Conservation (phyloP, 2,329 filamentous ascomycete genomes). For the Spiromastix sp. region DNA sequence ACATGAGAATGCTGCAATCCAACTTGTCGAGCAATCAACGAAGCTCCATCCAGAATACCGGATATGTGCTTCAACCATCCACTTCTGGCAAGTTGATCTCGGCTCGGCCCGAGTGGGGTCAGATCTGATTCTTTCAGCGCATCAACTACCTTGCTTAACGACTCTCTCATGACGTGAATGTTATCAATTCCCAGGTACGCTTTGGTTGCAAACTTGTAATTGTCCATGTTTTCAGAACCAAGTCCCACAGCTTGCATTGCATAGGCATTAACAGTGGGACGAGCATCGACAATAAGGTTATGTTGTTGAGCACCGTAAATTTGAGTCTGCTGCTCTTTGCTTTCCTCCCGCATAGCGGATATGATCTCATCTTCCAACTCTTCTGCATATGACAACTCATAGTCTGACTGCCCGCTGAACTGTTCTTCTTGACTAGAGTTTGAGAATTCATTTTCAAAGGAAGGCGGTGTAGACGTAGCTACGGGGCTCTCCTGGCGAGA, state of each 20-base stretch:
- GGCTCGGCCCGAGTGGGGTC: slow-evolving; percentile 68
- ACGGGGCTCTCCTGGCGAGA: slow-evolving; percentile 40
- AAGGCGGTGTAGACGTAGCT: slow-evolving; percentile 27
- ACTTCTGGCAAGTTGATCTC: slow-evolving; percentile 70
- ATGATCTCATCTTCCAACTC: slow-evolving; percentile 60
- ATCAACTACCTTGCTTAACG: slow-evolving; percentile 76
- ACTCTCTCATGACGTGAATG: slow-evolving; percentile 95
- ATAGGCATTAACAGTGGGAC: slow-evolving; percentile 86
- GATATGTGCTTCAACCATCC: slow-evolving; percentile 86
- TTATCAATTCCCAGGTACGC: slow-evolving; percentile 94
- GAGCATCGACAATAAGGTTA: slow-evolving; percentile 91
- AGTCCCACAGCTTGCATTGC: slow-evolving; percentile 89
- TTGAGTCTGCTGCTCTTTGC: slow-evolving; percentile 51
- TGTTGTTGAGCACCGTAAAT: slow-evolving; percentile 87
- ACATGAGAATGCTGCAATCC: slow-evolving; percentile 91
- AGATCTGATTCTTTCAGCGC: slow-evolving; percentile 88
- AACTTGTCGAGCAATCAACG: slow-evolving; percentile 75
- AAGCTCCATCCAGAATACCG: slow-evolving; percentile 71
- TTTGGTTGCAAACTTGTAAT: slow-evolving; percentile 87
- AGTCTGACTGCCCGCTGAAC: slow-evolving; percentile 27
- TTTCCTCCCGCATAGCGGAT: slow-evolving; percentile 43
- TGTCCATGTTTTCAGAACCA: slow-evolving; percentile 95
- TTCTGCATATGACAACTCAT: slow-evolving; percentile 53
- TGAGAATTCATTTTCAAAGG: slow-evolving; percentile 33
- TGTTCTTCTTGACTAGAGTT: slow-evolving; percentile 44